Conservation (phyloP, 1,284 basidiomycete species). For the Calocybe gambosa region DNA sequence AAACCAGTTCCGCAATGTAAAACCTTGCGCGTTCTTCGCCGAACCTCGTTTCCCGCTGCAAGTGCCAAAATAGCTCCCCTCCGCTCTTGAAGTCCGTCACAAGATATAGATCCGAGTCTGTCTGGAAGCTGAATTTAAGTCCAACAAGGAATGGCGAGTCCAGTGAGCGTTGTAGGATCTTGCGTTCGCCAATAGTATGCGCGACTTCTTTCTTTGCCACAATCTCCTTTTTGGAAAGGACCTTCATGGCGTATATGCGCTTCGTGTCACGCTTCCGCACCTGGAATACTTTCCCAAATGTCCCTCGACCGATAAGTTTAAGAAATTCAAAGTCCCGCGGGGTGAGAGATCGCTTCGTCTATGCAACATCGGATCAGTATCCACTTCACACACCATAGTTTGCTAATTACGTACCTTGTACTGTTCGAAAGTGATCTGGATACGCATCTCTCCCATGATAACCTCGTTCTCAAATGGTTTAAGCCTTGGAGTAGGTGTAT, state of each 20-base stretch:
- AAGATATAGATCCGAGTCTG: conserved; percentile 91
- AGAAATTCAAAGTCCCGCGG: conserved; percentile 98
- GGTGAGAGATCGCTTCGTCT: conserved; percentile 79
- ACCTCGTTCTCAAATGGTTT: conserved; percentile 73
- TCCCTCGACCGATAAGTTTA: conserved; percentile 97
- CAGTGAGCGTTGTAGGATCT: conserved; percentile 92
- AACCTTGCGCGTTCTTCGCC: conserved; percentile 90
- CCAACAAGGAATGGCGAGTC: conserved; percentile 98
- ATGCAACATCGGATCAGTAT: conserved; percentile 16
- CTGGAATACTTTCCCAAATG: conserved; percentile 99
- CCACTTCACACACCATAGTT: conserved; percentile 17
- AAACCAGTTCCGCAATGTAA: conserved; percentile 91
- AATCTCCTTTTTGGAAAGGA: conserved; percentile 98
- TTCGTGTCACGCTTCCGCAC: conserved; percentile 97
- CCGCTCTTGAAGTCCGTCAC: conserved; percentile 99
- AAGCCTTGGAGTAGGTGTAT: conserved; percentile 44
- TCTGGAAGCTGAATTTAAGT: conserved; percentile 98
- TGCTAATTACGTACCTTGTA: conserved; percentile 59
- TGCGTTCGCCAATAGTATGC: conserved; percentile 98
- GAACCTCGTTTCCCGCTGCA: conserved; percentile 93
- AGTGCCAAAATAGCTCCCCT: conserved; percentile 97
- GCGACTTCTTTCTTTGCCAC: conserved; percentile 99
- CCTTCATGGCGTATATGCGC: conserved; percentile 99
- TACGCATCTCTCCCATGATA: conserved; percentile 88
- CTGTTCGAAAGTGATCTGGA: conserved; percentile 93